These are phyloP conservation scores for Bauhinia variegata DNA, from an alignment of 306 rosid species.

Conservation along the genomic window DNA sequence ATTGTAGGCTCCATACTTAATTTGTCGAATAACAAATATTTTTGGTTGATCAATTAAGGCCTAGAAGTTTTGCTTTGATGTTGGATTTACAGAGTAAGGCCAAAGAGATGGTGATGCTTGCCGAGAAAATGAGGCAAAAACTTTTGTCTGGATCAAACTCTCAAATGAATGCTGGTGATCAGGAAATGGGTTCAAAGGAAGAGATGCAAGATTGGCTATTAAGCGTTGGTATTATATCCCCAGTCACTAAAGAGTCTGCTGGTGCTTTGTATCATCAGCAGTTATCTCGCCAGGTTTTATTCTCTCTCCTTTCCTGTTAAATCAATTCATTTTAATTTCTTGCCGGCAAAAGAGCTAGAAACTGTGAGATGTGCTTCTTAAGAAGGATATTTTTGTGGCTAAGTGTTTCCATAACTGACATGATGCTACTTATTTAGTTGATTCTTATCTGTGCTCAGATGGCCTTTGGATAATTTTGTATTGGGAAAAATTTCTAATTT, in stretches of 20 bases:
- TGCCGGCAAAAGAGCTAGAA: slow-evolving; percentile 18
- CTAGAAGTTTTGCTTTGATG: slow-evolving; percentile 32
- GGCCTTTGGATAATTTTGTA: slow-evolving; percentile 27
- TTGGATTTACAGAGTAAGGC: slow-evolving; percentile 84
- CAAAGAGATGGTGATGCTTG: slow-evolving; percentile 96
- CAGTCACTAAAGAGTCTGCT: slow-evolving; percentile 97
- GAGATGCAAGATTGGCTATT: slow-evolving; percentile 95
- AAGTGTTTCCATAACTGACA: slow-evolving; percentile 19
- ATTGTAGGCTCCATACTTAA: slow-evolving; percentile 11
- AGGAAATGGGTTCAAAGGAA: slow-evolving; percentile 92
- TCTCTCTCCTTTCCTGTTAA: slow-evolving; percentile 15
- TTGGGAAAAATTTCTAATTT: slow-evolving; percentile 33
- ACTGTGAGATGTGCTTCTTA: slow-evolving; percentile 7
- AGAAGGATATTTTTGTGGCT: neutral
- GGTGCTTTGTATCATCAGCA: slow-evolving; percentile 97
- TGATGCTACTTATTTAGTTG: slow-evolving; percentile 28
- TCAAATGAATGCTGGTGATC: slow-evolving; percentile 62
- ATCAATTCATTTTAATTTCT: slow-evolving; percentile 7
- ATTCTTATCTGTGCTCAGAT: slow-evolving; percentile 4
- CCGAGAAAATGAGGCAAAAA: slow-evolving; percentile 96
- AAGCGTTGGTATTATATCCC: slow-evolving; percentile 93
- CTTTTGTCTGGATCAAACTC: slow-evolving; percentile 77
- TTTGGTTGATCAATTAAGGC: slow-evolving; percentile 9
- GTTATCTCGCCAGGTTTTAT: slow-evolving; percentile 85
- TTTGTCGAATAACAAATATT: neutral